Percentiles rank a stretch among this genome's conserved stretches.
phyloP scores from a whole-genome alignment of 2,329 filamentous ascomycete genomes.

The Ilyonectria mors-panacis region DNA sequence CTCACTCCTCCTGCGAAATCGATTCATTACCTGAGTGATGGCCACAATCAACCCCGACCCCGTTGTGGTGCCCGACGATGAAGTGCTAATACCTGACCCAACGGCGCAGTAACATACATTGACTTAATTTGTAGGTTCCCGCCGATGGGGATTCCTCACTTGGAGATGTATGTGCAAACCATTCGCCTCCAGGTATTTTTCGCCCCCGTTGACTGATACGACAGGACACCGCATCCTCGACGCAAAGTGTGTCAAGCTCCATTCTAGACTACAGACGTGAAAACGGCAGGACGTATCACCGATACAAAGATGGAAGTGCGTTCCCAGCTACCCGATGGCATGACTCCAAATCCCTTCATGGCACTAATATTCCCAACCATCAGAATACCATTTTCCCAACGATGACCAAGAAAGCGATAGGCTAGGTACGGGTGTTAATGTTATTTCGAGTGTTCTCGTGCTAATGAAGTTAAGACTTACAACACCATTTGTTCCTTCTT shows the following conservation, averaged over 20 bases:
- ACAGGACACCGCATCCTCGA: constrained; percentile 14
- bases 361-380: background rate
- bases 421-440: background rate
- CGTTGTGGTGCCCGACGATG: background rate
- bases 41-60: background rate
- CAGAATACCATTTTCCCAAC: constrained; percentile 18
- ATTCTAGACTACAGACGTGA: constrained; percentile 19
- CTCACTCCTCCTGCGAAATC: too few relatives aligned
- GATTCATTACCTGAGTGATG: too few relatives aligned
- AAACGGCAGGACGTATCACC: constrained; percentile 25
- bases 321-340: background rate
- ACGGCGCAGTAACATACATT: background rate
- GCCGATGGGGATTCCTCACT: constrained; percentile 6
- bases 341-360: background rate
- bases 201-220: background rate
- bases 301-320: constrained; percentile 25
- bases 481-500: constrained; percentile 19
- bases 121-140: background rate
- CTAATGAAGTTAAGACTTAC: constrained; percentile 13
- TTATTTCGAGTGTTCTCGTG: background rate
- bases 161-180: constrained; percentile 7
- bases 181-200: background rate
- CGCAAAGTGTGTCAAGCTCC: constrained; percentile 15
- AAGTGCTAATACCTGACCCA: background rate
- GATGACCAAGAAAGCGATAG: constrained; percentile 19